These are phyloP conservation scores for Carex sylvatica DNA, from an alignment of 202 grass and related monocot genomes.

Conservation along the genomic window DNA sequence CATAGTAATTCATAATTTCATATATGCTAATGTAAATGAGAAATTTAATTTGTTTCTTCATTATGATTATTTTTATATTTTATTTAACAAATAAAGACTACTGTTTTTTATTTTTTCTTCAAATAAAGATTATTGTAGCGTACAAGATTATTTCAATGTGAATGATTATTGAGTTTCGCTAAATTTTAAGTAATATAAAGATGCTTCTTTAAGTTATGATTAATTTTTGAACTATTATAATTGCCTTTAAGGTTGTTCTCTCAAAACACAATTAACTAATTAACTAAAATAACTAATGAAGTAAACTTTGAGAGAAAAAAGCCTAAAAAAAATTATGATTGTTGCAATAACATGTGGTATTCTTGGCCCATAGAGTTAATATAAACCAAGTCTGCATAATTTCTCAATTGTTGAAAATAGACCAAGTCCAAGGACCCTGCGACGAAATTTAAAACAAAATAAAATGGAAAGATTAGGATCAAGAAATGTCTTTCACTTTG, in stretches of 20 bases:
- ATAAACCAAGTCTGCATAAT: constrained; percentile 13
- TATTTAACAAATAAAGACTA: too few relatives aligned
- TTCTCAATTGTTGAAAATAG: background rate
- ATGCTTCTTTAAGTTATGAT: too few relatives aligned
- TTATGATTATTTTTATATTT: too few relatives aligned
- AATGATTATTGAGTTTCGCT: too few relatives aligned
- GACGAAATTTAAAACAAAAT: background rate
- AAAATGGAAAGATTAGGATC: constrained; percentile 2
- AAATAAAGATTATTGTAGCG: too few relatives aligned
- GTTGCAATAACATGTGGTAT: too few relatives aligned
- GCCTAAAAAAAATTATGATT: background rate
- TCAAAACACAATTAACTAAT: background rate
- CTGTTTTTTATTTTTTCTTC: too few relatives aligned
- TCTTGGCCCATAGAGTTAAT: background rate
- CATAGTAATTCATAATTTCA: too few relatives aligned
- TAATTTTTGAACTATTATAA: background rate
- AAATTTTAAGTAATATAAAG: too few relatives aligned
- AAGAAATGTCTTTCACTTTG: constrained; percentile 19
- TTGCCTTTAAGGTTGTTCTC: background rate
- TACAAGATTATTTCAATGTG: too few relatives aligned
- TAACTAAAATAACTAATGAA: background rate
- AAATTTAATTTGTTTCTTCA: too few relatives aligned
- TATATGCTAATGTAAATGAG: too few relatives aligned
- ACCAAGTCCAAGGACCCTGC: constrained; percentile 7
- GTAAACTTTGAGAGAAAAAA: background rate